Conservation (phyloP, 228 moss, liverwort and hornwort species). For the Sphagnum magellanicum region DNA sequence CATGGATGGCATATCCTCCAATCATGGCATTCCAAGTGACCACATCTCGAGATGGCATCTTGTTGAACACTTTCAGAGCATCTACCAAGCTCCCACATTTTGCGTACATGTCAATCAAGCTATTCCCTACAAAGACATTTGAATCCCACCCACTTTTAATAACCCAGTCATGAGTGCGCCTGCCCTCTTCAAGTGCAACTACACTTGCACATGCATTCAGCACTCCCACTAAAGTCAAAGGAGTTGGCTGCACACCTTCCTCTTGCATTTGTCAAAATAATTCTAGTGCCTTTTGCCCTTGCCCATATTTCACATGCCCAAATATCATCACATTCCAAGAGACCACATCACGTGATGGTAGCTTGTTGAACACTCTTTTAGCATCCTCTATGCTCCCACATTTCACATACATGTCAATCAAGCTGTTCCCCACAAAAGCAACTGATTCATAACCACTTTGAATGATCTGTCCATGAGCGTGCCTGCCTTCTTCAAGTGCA, state of each 20-base stretch:
- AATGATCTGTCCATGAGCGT: conserved; percentile 13
- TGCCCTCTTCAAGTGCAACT: conserved; percentile 20
- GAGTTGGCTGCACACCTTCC: conserved; percentile 31
- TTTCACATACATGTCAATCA: conserved; percentile 40
- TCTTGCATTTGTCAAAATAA: conserved; percentile 40
- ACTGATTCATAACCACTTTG: conserved; percentile 17
- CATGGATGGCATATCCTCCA: conserved; percentile 31
- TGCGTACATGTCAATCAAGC: conserved; percentile 30
- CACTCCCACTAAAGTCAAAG: conserved; percentile 45
- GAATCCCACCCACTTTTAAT: conserved; percentile 25
- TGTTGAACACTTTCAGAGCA: conserved; percentile 32
- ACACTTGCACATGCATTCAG: conserved; percentile 32
- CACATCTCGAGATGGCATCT: conserved; percentile 19
- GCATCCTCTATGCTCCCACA: conserved; percentile 33
- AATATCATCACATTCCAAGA: conserved; percentile 55
- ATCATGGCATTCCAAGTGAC: conserved; percentile 45
- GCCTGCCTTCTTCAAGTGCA: conserved; percentile 23
- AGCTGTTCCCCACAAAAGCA: conserved; percentile 36
- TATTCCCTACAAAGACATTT: conserved; percentile 31
- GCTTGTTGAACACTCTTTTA: conserved; percentile 26
- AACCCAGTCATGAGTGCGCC: conserved; percentile 24
- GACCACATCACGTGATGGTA: conserved; percentile 27
- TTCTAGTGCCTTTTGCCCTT: conserved; percentile 22
- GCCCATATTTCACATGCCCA: conserved; percentile 22
- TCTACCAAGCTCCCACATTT: conserved; percentile 25